phyloP scores from a whole-genome alignment of 75 land plant species.

The Pinus albicaulis region DNA sequence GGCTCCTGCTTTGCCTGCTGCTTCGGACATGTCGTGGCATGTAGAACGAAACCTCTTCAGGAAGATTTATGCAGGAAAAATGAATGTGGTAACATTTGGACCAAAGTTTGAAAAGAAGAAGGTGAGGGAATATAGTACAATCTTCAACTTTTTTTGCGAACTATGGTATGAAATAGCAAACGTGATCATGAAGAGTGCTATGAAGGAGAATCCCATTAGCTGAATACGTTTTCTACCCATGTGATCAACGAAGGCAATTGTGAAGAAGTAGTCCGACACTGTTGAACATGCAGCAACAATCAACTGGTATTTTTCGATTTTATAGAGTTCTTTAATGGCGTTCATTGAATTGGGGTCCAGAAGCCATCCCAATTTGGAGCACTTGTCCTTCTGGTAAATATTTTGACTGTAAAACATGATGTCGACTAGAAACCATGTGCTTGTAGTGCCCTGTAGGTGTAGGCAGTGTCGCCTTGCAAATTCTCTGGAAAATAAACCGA shows the following conservation, averaged over 20 bases:
- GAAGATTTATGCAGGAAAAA: constrained; percentile 38
- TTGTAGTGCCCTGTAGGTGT: constrained; percentile 29
- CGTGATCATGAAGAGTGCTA: constrained; percentile 54
- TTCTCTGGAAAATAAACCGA: constrained; percentile 25
- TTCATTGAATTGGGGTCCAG: constrained; percentile 25
- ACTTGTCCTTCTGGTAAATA: constrained; percentile 52
- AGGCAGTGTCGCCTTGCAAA: constrained; percentile 33
- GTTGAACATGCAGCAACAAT: constrained; percentile 58
- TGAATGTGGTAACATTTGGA: constrained; percentile 56
- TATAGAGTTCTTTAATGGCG: constrained; percentile 38
- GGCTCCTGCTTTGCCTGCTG: constrained; percentile 54
- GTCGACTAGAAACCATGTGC: constrained; percentile 51
- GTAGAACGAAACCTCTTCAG: constrained; percentile 53
- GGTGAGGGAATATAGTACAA: constrained; percentile 28
- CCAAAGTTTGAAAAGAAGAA: constrained; percentile 63
- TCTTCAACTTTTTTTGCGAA: constrained; percentile 31
- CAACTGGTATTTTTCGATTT: constrained; percentile 38
- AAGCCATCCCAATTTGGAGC: constrained; percentile 41
- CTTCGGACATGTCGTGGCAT: constrained; percentile 61
- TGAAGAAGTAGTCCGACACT: constrained; percentile 65
- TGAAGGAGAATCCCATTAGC: constrained; percentile 47
- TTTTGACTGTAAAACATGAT: constrained; percentile 41
- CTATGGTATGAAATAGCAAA: constrained; percentile 47
- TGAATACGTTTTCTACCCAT: constrained; percentile 47
- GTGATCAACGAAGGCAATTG: constrained; percentile 38